Evolutionary conservation across 2,329 filamentous ascomycete genomes (phyloP), one percentile per base, ranked within the genome.

Genomic region (Fusarium illudens): DNA sequence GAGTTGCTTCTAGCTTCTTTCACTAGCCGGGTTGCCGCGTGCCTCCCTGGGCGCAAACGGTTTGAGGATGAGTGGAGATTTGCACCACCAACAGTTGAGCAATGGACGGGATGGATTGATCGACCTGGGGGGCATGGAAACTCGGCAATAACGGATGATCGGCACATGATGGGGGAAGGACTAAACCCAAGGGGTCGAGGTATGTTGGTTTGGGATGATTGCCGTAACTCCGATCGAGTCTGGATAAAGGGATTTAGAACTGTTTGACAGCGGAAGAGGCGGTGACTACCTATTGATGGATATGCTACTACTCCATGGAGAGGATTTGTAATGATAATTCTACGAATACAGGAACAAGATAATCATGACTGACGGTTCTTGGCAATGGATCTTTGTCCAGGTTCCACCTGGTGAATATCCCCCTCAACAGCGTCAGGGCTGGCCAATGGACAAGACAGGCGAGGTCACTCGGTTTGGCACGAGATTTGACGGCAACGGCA

Each of bases 61-160:
- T 25, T 44, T n/a, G 4, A 44, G 20, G n/a, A 9, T 8, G 20
- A 44, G 39, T 44, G 39, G 39, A 27, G 39, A 25, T 44, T 27
- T 27, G n/a, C n/a, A n/a, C n/a, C n/a, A n/a, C n/a, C n/a, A n/a
- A n/a, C 11, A 7, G 17, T 56, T 65, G 36, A 17, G 32, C 33
- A 52, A 64, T 67, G 54, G 65, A 67, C 65, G 61, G n/a, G 60
- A 65, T 29, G 27, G 39, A 25, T 15, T 46, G 39, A 46, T 67
- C 66, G 44, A 51, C 54, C 22, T 63, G 62, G 57, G 56, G 29
- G 46, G 56, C 36, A 13, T 39, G 36, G 51, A 50, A 30, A 50
- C 30, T 59, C 67, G 67, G 67, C 57, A 70, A 64, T 42, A 46
- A 46, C 67, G 67, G 67, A 68, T 65, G 64, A 70, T 70, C 67